Conservation (phyloP, 176 grass and related monocot species). For the Aegilops longissima region DNA sequence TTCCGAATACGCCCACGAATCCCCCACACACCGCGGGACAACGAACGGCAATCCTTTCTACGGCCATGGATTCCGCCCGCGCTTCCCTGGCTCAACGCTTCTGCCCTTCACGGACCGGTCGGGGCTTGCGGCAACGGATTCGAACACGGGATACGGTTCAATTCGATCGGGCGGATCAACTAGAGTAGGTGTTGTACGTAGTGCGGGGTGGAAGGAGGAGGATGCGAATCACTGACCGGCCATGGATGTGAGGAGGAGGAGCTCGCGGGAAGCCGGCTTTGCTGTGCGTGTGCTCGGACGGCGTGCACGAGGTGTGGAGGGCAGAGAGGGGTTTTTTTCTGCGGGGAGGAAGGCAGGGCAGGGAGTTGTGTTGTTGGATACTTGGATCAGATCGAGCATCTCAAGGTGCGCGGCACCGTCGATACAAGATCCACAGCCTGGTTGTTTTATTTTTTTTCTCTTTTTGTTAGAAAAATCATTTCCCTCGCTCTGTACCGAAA, state of each 20-base stretch:
- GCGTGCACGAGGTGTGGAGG: slow-evolving; percentile 7
- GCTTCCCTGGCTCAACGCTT: neutral
- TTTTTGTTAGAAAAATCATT: neutral
- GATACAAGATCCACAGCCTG: neutral
- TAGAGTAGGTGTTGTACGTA: neutral
- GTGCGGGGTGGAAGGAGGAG: neutral
- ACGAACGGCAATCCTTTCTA: neutral
- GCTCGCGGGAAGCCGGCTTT: slow-evolving; percentile 18
- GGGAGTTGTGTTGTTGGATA: neutral
- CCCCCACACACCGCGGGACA: neutral
- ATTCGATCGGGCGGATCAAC: neutral
- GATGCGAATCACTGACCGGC: slow-evolving; percentile 30
- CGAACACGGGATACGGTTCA: neutral
- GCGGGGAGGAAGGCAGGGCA: neutral
- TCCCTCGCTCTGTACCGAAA: too few relatives aligned
- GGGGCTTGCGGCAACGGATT: neutral
- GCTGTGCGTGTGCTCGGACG: neutral
- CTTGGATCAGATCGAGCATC: slow-evolving; percentile 13
- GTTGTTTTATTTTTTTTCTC: neutral
- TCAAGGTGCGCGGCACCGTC: neutral
- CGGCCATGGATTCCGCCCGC: neutral
- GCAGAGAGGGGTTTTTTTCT: neutral
- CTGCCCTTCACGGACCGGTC: neutral
- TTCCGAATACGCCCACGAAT: neutral
- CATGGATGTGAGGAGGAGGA: slow-evolving; percentile 8